These are phyloP conservation scores for Elongisporangium anandrum DNA, from an alignment of 352 stramenopile genomes.

Conservation along the genomic window DNA sequence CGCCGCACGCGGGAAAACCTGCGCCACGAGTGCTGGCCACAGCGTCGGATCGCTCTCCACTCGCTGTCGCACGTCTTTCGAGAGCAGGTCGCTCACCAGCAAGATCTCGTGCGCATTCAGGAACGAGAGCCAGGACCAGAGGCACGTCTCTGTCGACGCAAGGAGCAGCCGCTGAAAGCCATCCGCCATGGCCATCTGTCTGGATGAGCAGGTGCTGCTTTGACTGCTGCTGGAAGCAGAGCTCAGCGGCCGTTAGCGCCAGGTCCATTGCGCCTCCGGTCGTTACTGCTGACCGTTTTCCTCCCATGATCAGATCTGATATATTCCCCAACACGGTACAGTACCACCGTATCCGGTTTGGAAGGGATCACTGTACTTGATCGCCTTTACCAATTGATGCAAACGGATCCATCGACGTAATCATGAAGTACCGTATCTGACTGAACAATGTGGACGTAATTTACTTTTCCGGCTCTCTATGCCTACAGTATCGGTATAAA, in stretches of 20 bases:
- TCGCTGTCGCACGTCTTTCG: neutral
- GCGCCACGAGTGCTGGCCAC: neutral
- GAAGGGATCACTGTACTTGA: neutral
- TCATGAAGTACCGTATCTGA: no score
- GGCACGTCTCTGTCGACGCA: neutral
- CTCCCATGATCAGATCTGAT: neutral
- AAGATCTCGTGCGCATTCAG: neutral
- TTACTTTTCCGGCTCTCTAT: no score
- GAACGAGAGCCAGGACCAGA: neutral
- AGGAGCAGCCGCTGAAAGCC: neutral
- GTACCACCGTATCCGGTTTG: neutral
- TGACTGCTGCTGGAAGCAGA: neutral
- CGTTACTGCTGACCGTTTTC: neutral
- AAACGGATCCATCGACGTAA: neutral
- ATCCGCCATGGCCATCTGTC: neutral
- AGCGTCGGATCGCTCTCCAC: neutral
- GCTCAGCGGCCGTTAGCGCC: neutral
- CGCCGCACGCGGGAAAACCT: neutral
- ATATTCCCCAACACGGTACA: neutral
- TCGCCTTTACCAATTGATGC: neutral
- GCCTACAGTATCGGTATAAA: no score
- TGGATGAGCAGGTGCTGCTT: neutral
- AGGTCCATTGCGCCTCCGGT: neutral
- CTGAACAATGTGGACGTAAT: no score
- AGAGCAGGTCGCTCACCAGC: neutral